phyloP scores from a whole-genome alignment of 169 alveolate genomes.

The Amoebophrya sp. region DNA sequence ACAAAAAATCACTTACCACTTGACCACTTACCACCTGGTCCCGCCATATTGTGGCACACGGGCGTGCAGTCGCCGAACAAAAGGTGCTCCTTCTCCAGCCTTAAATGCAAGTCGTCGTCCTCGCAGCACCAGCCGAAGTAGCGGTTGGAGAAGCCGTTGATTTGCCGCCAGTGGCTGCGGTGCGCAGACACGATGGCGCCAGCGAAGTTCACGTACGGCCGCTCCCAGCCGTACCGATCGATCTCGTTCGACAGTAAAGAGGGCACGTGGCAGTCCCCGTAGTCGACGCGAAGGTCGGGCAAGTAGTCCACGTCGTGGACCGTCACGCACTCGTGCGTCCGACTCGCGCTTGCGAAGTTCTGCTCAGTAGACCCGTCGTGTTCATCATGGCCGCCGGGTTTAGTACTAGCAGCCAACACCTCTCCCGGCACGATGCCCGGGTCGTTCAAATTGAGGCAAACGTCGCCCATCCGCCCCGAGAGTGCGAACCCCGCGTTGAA shows the following conservation, averaged over 20 bases:
- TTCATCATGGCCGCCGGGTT: too few relatives aligned
- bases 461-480: background rate
- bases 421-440: too few relatives aligned
- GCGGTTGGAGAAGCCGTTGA: slow-evolving; percentile 16
- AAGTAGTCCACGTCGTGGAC: slow-evolving; percentile 13
- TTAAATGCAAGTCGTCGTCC: slow-evolving; percentile 12
- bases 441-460: background rate
- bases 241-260: background rate
- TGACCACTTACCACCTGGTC: too few relatives aligned
- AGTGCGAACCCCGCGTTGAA: slow-evolving; percentile 8
- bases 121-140: slow-evolving; percentile 18
- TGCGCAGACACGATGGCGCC: slow-evolving; percentile 5
- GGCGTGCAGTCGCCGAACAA: background rate
- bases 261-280: background rate
- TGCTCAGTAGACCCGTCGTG: too few relatives aligned
- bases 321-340: slow-evolving; percentile 5
- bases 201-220: background rate
- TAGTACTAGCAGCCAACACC: too few relatives aligned
- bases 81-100: background rate
- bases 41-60: too few relatives aligned
- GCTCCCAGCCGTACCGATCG: slow-evolving; percentile 7
- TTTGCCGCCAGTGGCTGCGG: slow-evolving; percentile 4
- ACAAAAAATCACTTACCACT: too few relatives aligned
- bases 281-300: slow-evolving; percentile 1
- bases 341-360: too few relatives aligned